These are phyloP conservation scores for Pinus tabuliformis DNA, from an alignment of 75 land plant species.

Conservation along the genomic window DNA sequence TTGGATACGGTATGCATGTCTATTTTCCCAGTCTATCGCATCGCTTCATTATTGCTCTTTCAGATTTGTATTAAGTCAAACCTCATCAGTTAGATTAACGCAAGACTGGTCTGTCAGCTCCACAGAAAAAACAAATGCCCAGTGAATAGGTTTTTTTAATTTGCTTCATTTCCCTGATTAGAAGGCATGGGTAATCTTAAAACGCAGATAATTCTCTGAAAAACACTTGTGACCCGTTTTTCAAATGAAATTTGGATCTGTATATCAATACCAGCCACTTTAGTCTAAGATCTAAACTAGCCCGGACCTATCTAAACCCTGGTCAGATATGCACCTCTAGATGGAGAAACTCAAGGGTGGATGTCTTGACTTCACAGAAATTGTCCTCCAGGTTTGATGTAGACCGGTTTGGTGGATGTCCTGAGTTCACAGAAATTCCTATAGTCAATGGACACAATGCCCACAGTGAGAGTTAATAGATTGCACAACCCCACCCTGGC, in stretches of 20 bases:
- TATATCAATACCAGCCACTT: not conserved
- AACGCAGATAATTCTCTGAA: not conserved
- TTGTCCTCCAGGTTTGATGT: too few relatives aligned
- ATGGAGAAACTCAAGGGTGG: not conserved
- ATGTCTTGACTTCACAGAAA: not conserved
- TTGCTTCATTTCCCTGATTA: not conserved
- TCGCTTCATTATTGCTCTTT: not conserved
- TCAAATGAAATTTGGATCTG: not conserved
- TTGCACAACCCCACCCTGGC: not conserved
- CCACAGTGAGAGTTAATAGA: not conserved
- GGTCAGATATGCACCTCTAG: not conserved
- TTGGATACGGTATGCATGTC: constrained; percentile 53
- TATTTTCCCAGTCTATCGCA: not conserved
- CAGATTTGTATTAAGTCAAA: not conserved
- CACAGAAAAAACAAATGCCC: too few relatives aligned
- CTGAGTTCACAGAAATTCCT: too few relatives aligned
- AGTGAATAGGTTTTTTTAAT: not conserved
- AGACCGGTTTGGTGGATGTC: not conserved
- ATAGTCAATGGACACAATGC: not conserved
- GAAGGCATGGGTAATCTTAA: not conserved
- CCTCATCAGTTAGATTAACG: not conserved
- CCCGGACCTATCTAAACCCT: too few relatives aligned
- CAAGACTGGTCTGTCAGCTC: not conserved
- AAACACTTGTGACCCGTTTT: not conserved
- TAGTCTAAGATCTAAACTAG: not conserved